These are phyloP conservation scores for Pythium phragmitis DNA, from an alignment of 352 stramenopile genomes.

Conservation along the genomic window DNA sequence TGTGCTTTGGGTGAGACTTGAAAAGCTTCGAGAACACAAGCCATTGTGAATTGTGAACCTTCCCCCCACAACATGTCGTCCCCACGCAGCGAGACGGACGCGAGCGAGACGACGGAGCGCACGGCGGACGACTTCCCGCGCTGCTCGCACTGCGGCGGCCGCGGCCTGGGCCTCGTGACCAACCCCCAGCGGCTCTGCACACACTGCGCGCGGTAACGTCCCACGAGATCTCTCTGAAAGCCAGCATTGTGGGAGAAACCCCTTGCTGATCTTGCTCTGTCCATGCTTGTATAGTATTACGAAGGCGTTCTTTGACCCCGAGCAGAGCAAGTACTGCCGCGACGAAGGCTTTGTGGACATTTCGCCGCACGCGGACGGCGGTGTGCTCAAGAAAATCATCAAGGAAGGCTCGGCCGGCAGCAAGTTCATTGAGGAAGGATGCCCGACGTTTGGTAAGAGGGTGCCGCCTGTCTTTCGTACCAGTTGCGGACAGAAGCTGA, in stretches of 20 bases:
- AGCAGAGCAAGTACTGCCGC: conserved; percentile 57
- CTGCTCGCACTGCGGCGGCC: conserved; percentile 70
- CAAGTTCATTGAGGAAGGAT: conserved; percentile 75
- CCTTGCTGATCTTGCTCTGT: neutral
- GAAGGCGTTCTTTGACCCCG: conserved; percentile 78
- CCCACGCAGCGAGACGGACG: conserved; percentile 18
- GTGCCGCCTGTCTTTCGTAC: neutral
- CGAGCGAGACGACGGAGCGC: conserved; percentile 3
- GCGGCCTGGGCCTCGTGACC: conserved; percentile 62
- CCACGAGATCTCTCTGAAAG: neutral
- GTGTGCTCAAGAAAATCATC: conserved; percentile 82
- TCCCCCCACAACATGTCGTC: conserved; percentile 16
- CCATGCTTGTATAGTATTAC: conserved; percentile 34
- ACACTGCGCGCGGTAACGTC: conserved; percentile 64
- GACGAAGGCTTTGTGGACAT: conserved; percentile 85
- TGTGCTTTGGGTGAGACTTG: neutral
- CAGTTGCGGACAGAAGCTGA: neutral
- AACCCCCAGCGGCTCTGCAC: conserved; percentile 72
- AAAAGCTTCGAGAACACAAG: conserved; percentile 19
- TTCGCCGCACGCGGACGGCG: conserved; percentile 64
- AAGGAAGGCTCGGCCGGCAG: conserved; percentile 43
- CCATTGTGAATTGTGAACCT: conserved; percentile 4
- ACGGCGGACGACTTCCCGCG: conserved; percentile 39
- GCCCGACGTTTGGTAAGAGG: conserved; percentile 65
- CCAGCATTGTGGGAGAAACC: too few species aligned